Conservation (phyloP, 768 basidiomycete species). For the Termitomyces sp. region DNA sequence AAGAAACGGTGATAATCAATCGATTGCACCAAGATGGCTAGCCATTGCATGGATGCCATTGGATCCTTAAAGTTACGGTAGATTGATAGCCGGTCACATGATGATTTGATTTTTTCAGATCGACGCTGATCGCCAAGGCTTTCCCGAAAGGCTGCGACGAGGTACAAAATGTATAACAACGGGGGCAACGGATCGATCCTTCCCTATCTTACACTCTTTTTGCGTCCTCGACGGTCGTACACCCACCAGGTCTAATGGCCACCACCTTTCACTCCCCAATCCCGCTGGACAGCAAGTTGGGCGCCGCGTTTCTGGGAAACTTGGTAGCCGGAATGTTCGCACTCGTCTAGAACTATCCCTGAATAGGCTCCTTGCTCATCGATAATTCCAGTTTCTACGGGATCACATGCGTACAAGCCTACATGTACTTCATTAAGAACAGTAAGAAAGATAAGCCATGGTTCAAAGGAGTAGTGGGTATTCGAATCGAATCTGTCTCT, state of each 20-base stretch:
- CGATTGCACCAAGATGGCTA: too few relatives aligned
- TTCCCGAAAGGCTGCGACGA: neutral
- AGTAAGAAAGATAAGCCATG: conserved; percentile 3
- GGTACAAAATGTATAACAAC: neutral
- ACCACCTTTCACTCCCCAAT: conserved; percentile 9
- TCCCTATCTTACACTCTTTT: neutral
- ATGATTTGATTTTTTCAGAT: neutral
- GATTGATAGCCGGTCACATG: conserved; percentile 7
- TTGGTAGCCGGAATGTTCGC: conserved; percentile 10
- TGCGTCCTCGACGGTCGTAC: conserved; percentile 1
- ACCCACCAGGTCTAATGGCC: neutral
- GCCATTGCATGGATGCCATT: too few relatives aligned
- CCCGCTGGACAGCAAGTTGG: conserved; percentile 37
- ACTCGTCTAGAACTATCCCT: conserved; percentile 22
- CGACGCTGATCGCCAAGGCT: neutral
- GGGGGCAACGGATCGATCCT: neutral
- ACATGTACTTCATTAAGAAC: conserved; percentile 6
- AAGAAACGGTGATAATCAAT: too few relatives aligned
- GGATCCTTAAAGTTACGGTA: too few relatives aligned
- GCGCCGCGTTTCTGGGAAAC: conserved; percentile 35
- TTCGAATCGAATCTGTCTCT: neutral
- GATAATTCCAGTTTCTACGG: conserved; percentile 8
- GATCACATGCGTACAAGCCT: conserved; percentile 11
- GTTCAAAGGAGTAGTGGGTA: conserved; percentile 14
- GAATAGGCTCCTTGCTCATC: conserved; percentile 27